Percentiles rank a stretch among this genome's conserved stretches.
Conservation (phyloP, 2,329 filamentous ascomycete genomes). For the Botrytis deweyae region DNA sequence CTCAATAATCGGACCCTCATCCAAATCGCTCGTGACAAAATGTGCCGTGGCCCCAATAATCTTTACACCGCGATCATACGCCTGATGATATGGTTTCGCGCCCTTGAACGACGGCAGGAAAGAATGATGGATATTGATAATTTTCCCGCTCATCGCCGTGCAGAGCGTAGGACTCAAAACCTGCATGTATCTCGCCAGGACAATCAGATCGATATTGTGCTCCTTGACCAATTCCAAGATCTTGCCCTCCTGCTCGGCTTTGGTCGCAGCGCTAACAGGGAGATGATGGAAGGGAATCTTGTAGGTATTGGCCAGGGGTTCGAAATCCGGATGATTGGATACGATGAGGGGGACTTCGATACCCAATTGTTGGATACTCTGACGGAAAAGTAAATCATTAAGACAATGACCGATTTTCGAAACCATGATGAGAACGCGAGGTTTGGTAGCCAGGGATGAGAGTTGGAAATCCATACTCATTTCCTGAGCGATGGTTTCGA, state of each 20-base stretch:
- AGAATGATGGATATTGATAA: slow-evolving; percentile 90
- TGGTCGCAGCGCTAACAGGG: slow-evolving; percentile 76
- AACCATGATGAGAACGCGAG: slow-evolving; percentile 81
- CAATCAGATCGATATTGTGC: slow-evolving; percentile 73
- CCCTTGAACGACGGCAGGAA: slow-evolving; percentile 88
- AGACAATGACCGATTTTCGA: slow-evolving; percentile 86
- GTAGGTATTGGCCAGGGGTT: slow-evolving; percentile 67
- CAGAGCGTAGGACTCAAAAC: slow-evolving; percentile 74
- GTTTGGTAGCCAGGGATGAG: slow-evolving; percentile 65
- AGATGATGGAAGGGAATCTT: slow-evolving; percentile 78
- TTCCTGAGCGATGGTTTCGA: slow-evolving; percentile 59
- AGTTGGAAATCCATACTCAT: slow-evolving; percentile 72
- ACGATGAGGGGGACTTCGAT: slow-evolving; percentile 77
- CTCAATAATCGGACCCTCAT: slow-evolving; percentile 87
- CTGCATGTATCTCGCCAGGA: slow-evolving; percentile 86
- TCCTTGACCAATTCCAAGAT: slow-evolving; percentile 69
- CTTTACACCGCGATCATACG: slow-evolving; percentile 82
- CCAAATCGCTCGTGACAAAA: slow-evolving; percentile 81
- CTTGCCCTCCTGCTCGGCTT: slow-evolving; percentile 67
- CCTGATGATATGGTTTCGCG: slow-evolving; percentile 85
- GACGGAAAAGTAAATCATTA: slow-evolving; percentile 79
- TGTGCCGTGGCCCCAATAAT: slow-evolving; percentile 85
- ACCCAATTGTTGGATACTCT: slow-evolving; percentile 67
- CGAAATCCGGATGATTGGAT: slow-evolving; percentile 78
- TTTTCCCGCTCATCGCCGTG: slow-evolving; percentile 75